phyloP scores from a whole-genome alignment of 2,329 filamentous ascomycete genomes.

The Phoma herbarum region DNA sequence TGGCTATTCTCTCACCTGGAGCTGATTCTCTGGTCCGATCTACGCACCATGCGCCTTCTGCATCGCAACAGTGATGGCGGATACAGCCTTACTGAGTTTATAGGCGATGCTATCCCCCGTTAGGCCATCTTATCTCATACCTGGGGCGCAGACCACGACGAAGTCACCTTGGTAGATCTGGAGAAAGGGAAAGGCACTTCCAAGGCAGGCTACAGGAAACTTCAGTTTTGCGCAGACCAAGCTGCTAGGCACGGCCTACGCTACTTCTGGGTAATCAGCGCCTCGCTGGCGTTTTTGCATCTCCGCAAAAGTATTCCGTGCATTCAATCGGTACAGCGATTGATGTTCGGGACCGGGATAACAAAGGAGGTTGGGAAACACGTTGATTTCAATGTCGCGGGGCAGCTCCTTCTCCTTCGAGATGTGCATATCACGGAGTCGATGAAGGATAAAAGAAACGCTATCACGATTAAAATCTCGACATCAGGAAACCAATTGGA shows the following conservation, averaged over 20 bases:
- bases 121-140: neutral
- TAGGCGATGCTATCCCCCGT: neutral
- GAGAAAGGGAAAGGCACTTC: too few species aligned
- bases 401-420: too few species aligned
- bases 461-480: too few species aligned
- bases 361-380: too few species aligned
- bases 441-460: too few species aligned
- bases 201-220: conserved; percentile 19
- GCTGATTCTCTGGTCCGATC: neutral
- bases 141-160: neutral
- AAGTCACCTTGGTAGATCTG: neutral
- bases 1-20: neutral
- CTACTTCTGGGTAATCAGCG: neutral
- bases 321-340: too few species aligned
- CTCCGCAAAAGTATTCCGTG: too few species aligned
- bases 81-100: neutral
- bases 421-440: too few species aligned
- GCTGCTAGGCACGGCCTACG: neutral
- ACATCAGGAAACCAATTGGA: too few species aligned
- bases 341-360: too few species aligned
- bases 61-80: neutral
- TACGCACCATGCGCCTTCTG: neutral
- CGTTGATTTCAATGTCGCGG: too few species aligned
- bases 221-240: conserved; percentile 18
- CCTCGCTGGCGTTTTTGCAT: too few species aligned